phyloP scores from a whole-genome alignment of 805 yeast species.

The Pichia cabralensis region DNA sequence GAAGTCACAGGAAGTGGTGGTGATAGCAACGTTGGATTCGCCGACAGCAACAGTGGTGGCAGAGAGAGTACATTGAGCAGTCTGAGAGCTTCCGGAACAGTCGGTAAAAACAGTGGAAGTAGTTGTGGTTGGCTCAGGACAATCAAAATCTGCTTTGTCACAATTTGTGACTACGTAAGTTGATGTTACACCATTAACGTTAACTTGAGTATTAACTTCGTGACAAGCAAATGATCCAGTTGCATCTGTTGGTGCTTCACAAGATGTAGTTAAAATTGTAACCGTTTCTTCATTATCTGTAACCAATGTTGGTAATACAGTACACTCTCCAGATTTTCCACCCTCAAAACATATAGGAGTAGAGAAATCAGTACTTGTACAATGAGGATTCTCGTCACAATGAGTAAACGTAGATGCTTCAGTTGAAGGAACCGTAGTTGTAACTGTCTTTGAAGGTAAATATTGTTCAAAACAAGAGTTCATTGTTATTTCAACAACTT shows the following conservation, averaged over 20 bases:
- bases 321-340: constrained; percentile 7
- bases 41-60: constrained; percentile 1
- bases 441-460: background rate
- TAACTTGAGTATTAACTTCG: constrained; percentile 5
- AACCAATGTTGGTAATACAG: constrained; percentile 6
- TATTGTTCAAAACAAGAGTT: background rate
- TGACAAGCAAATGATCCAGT: constrained; percentile 12
- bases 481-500: background rate
- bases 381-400: constrained; percentile 11
- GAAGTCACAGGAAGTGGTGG: constrained; percentile 2
- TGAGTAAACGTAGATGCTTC: constrained; percentile 8
- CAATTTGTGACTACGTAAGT: constrained; percentile 10
- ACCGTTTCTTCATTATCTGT: constrained; percentile 1
- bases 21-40: background rate
- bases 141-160: constrained; percentile 8
- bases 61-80: background rate
- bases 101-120: background rate
- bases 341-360: constrained; percentile 9
- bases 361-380: constrained; percentile 8
- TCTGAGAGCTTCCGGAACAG: background rate
- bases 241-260: constrained; percentile 8
- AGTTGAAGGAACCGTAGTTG: background rate
- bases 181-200: constrained; percentile 5
- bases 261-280: constrained; percentile 10
- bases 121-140: background rate